Conservation (phyloP, 305 asterid species). For the Rubia occidens region DNA sequence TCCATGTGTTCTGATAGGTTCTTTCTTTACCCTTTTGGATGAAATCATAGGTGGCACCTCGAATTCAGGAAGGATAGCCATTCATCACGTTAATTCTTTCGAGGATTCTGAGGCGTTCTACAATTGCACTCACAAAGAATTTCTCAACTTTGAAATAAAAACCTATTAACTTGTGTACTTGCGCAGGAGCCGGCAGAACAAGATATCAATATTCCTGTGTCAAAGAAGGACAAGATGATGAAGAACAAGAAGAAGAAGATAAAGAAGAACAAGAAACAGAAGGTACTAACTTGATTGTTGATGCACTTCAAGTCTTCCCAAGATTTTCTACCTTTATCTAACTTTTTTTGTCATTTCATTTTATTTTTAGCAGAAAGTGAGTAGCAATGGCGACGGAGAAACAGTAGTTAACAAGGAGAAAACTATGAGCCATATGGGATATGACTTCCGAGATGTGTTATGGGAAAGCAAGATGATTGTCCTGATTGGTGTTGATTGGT, state of each 20-base stretch:
- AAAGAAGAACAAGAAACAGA: slow-evolving; percentile 33
- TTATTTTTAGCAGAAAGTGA: slow-evolving; percentile 43
- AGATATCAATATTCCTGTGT: slow-evolving; percentile 17
- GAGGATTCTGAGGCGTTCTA: slow-evolving; percentile 55
- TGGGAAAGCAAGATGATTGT: neutral
- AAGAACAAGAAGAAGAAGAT: slow-evolving; percentile 37
- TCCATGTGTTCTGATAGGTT: neutral
- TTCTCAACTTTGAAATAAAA: neutral
- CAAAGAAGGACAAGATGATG: slow-evolving; percentile 43
- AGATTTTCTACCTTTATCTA: neutral
- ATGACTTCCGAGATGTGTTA: neutral
- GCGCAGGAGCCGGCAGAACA: slow-evolving; percentile 38
- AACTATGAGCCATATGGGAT: slow-evolving; percentile 25
- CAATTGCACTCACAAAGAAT: slow-evolving; percentile 6
- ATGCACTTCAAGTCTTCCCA: slow-evolving; percentile 5
- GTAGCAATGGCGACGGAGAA: slow-evolving; percentile 18
- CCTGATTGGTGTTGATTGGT: neutral
- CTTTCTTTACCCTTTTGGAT: slow-evolving; percentile 7
- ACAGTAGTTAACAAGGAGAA: slow-evolving; percentile 46
- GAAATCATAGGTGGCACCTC: slow-evolving; percentile 61
- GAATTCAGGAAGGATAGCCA: slow-evolving; percentile 46
- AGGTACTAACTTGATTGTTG: slow-evolving; percentile 24
- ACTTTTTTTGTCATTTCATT: neutral
- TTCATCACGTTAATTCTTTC: slow-evolving; percentile 76
- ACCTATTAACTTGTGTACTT: slow-evolving; percentile 16